Base-by-base conservation (phyloP, 805 yeast genomes). In the Brettanomyces nanus region DNA sequence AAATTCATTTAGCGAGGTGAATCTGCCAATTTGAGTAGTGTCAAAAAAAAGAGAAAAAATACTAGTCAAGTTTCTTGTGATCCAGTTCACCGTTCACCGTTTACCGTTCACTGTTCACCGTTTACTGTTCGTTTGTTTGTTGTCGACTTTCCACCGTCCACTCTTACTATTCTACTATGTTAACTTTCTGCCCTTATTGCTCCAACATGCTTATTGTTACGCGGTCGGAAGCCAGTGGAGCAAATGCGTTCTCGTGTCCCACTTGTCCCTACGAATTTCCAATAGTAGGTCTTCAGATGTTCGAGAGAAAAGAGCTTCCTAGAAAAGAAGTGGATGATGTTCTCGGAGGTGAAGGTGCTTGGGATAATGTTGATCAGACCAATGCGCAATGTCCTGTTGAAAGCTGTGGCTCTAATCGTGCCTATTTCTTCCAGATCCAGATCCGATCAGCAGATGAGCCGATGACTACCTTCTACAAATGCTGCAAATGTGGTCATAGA, bases 401-500 rank as follows among this genome's bases (percentile, higher is more conserved):
- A 41, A 54, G 67, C 2, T 92, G 98, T 66, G 95, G 85, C 29
- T 80, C 81, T 46, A 83, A 77, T 47, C 85, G 86, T 61, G 98
- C 98, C 0, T 92, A 92, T 62, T 92, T 85, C 69, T 92, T 89
- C 72, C 97, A 92, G 63, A 67, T 92, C 42, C 98, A 92, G 61
- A 92, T 92, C 53, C 73, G 98, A 62, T 84, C 95, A 44, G 98
- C 98, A 2, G 98, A 92, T 71, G 98, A 92, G 66, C 98, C 98
- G 19, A 92, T 92, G 97, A 92, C 98, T 1, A 90, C 97, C 2
- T 92, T 92, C 59, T 90, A 85, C 61, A 87, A 90, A 61, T 92
- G 98, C 66, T 87, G 87, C 27, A 80, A 77, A 45, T 92, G 98
- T 67, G 85, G 85, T 35, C 74, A 86, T 55, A 94, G 90, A 62